A percentile compares a stretch with the other conserved stretches of the same genome.
phyloP scores from a whole-genome alignment of 192 early-diverging fungal genomes.

The Coemansia sp. region DNA sequence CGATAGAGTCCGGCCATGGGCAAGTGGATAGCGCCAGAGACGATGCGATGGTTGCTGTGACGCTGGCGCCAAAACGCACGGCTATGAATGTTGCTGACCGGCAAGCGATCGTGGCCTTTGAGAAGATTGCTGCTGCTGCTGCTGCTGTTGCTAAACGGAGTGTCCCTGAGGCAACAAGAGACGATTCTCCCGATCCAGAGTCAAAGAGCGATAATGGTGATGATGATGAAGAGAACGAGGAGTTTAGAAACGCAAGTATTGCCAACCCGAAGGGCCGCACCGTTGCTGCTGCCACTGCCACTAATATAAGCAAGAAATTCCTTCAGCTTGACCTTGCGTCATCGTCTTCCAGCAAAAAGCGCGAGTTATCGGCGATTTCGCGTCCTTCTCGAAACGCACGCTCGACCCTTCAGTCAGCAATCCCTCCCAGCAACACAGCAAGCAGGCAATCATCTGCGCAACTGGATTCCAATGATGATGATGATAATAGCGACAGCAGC shows the following conservation, averaged over 20 bases:
- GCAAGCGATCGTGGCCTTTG: slow-evolving; percentile 29
- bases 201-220: not conserved
- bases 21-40: slow-evolving; percentile 8
- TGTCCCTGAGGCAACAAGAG: not conserved
- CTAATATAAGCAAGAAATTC: not conserved
- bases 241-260: slow-evolving; percentile 16
- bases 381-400: slow-evolving; percentile 43
- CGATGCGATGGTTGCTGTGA: slow-evolving; percentile 19
- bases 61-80: slow-evolving; percentile 18
- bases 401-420: slow-evolving; percentile 16
- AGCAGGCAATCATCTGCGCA: slow-evolving; percentile 4
- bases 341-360: slow-evolving; percentile 3
- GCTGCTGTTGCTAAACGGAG: not conserved
- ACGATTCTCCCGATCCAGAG: not conserved
- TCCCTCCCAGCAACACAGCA: not conserved
- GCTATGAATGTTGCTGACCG: slow-evolving; percentile 25
- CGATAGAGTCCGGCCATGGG: slow-evolving; percentile 25
- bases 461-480: not conserved
- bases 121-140: slow-evolving; percentile 22
- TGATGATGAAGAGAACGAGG: slow-evolving; percentile 18
- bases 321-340: not conserved
- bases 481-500: no score
- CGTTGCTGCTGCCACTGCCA: no score
- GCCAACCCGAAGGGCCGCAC: not conserved
- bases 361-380: slow-evolving; percentile 6